Conservation (phyloP, 441 rosid species). For the Sinapis alba region DNA sequence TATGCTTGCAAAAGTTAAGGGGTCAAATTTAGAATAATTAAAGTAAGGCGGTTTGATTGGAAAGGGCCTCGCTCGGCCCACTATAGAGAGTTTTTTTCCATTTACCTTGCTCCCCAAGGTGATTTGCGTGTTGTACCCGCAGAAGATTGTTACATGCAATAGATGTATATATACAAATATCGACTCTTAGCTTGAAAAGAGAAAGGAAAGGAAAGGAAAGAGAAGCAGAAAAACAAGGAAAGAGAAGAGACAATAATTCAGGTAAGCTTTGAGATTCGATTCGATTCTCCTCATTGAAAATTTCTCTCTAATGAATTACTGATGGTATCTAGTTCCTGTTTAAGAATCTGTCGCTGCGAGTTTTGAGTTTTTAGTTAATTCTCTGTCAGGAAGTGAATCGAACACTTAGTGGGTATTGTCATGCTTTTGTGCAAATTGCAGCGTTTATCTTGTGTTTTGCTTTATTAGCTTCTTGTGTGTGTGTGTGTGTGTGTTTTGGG, state of each 20-base stretch:
- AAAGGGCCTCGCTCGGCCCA: slow-evolving; percentile 5
- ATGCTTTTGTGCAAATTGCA: neutral
- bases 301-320: neutral
- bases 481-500: neutral
- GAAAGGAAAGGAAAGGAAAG: slow-evolving; percentile 18
- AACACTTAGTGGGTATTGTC: neutral
- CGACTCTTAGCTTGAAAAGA: slow-evolving; percentile 3
- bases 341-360: neutral
- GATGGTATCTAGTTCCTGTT: slow-evolving; percentile 3
- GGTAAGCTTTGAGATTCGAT: slow-evolving; percentile 2
- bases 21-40: neutral
- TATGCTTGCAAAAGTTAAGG: neutral
- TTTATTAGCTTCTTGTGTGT: neutral
- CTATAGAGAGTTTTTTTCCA: neutral
- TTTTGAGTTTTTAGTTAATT: neutral
- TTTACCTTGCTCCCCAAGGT: slow-evolving; percentile 18
- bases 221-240: neutral
- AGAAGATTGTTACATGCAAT: neutral
- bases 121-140: neutral
- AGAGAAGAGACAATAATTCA: neutral
- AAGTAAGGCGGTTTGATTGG: neutral
- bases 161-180: neutral
- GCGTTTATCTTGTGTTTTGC: neutral
- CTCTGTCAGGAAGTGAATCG: neutral
- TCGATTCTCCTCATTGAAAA: slow-evolving; percentile 2